Evolutionary conservation across 2,329 filamentous ascomycete genomes (phyloP), one percentile per base, ranked within the genome.

Genomic region (Scedosporium boydii): DNA sequence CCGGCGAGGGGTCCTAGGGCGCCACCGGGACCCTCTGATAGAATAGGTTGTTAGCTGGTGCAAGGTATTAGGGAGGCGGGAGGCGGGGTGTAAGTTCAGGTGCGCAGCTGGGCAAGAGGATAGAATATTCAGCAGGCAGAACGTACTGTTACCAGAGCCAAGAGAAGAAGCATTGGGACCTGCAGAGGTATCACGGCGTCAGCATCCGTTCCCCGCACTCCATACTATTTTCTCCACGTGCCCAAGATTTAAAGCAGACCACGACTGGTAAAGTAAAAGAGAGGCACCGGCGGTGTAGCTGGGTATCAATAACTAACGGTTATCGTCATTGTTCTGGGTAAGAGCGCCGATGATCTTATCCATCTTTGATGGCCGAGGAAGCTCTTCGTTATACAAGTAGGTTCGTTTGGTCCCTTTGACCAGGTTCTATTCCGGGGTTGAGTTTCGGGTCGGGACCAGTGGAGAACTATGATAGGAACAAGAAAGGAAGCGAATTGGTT

Each of bases 1-100:
- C 51, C 60, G 48, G 59, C 62, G 27, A 65, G 62, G 42, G 44
- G 59, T 59, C 60, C 64, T 63, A 64, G 62, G 57, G 58, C 59
- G 41, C 55, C 34, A 57, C 62, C 63, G 55, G 51, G 16, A 44
- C 61, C 61, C 41, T 62, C 60, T 58, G 29, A 18, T 23, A 26
- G 6, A 34, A 34, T 34, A 10, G 29, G 29, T 10, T 46, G 16
- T 46, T 46, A 46, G 44, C 14, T 46, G 29, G 10, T 2, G 29
- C 7, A 34, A 6, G 29, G 6, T 34, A 34, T 3, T 34, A 3
- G 6, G 9, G 29, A 34, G 7, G 29, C 4, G 29, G 7, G n/a
- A 18, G 48, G 1, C 16, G 42, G n/a, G 29, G 26, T 42, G 2
- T 56, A n/a, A 23, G 7, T 23, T n/a, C n/a, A n/a, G n/a, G n/a